phyloP scores from a whole-genome alignment of 352 stramenopile genomes.

The Aphanomyces stellatus region DNA sequence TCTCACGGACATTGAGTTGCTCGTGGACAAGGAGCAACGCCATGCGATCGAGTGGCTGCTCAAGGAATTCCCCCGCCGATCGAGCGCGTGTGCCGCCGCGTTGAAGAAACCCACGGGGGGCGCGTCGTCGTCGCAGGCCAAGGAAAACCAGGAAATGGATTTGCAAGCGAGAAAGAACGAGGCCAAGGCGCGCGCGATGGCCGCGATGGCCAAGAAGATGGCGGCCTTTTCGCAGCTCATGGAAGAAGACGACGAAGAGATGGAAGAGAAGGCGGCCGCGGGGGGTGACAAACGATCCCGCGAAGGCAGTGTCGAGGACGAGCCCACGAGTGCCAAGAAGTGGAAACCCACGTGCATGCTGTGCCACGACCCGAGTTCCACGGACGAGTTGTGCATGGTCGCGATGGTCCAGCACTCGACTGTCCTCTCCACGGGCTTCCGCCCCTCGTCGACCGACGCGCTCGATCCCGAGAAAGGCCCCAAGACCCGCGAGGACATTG shows the following conservation, averaged over 20 bases:
- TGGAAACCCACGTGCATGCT: conserved; percentile 53
- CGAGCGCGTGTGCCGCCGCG: conserved; percentile 23
- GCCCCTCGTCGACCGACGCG: conserved; percentile 57
- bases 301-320: background rate
- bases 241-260: conserved; percentile 25
- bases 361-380: conserved; percentile 69
- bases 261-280: background rate
- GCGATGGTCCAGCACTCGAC: conserved; percentile 84
- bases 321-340: conserved; percentile 20
- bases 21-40: conserved; percentile 63
- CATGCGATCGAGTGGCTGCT: conserved; percentile 71
- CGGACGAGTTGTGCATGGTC: conserved; percentile 77
- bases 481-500: conserved; percentile 48
- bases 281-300: background rate
- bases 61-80: conserved; percentile 9
- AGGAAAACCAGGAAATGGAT: conserved; percentile 27
- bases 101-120: conserved; percentile 35
- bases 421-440: conserved; percentile 64
- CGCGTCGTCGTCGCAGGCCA: conserved; percentile 29
- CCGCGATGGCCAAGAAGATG: conserved; percentile 73
- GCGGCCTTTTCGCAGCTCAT: conserved; percentile 83
- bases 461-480: conserved; percentile 36
- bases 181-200: conserved; percentile 64
- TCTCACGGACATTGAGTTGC: conserved; percentile 29
- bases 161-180: conserved; percentile 71